A percentile compares a stretch with the other conserved stretches of the same genome.
Conservation (phyloP, 352 stramenopile species). For the Blastocystis sp. region DNA sequence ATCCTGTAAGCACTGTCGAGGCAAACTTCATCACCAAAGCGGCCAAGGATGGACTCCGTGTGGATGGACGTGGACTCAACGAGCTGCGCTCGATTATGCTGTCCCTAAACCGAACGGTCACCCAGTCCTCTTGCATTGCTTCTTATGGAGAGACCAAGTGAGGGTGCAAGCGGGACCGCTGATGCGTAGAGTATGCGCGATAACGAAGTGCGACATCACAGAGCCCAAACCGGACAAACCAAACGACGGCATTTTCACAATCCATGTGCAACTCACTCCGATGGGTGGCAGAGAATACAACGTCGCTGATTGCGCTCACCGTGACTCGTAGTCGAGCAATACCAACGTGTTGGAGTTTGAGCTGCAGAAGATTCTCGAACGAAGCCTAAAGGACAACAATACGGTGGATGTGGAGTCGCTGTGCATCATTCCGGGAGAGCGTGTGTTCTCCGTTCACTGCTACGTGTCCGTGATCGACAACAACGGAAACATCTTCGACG, state of each 20-base stretch:
- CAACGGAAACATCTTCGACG: constrained; percentile 63
- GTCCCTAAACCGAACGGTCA: constrained; percentile 16
- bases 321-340: constrained; percentile 6
- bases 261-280: constrained; percentile 62
- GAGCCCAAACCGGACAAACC: constrained; percentile 11
- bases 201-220: constrained; percentile 60
- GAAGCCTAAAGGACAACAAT: constrained; percentile 67
- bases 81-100: constrained; percentile 46
- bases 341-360: constrained; percentile 31
- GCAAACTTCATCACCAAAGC: constrained; percentile 62
- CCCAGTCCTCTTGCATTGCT: constrained; percentile 46
- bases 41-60: constrained; percentile 57
- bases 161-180: neutral
- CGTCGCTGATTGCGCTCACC: neutral
- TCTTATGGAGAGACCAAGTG: constrained; percentile 65
- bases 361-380: constrained; percentile 53
- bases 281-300: constrained; percentile 64
- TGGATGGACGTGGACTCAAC: constrained; percentile 50
- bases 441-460: constrained; percentile 62
- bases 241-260: constrained; percentile 57
- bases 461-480: constrained; percentile 66
- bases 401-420: constrained; percentile 66
- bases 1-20: constrained; percentile 69
- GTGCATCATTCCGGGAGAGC: constrained; percentile 69
- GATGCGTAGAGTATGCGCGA: constrained; percentile 44